phyloP scores from a whole-genome alignment of 805 yeast species.

The Nakazawaea ambrosiae region DNA sequence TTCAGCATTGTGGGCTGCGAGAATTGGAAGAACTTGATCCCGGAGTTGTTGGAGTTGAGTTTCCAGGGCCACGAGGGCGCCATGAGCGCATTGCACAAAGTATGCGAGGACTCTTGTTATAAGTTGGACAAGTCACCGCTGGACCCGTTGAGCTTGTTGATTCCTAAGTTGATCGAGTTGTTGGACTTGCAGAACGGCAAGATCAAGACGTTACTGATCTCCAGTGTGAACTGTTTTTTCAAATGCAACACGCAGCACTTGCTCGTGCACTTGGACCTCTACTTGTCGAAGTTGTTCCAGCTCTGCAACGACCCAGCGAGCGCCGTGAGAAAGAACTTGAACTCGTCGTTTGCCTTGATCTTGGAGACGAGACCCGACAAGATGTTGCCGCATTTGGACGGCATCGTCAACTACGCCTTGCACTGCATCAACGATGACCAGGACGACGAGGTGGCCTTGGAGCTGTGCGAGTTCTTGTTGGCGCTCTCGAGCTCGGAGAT shows the following conservation, averaged over 20 bases:
- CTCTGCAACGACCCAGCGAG: constrained; percentile 59
- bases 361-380: constrained; percentile 77
- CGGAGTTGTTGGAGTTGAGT: constrained; percentile 54
- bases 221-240: constrained; percentile 72
- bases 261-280: constrained; percentile 57
- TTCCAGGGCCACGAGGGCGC: constrained; percentile 60
- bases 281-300: constrained; percentile 54
- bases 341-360: constrained; percentile 65
- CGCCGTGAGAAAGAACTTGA: constrained; percentile 64
- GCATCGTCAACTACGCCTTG: constrained; percentile 78
- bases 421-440: constrained; percentile 58
- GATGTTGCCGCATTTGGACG: constrained; percentile 70
- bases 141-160: constrained; percentile 60
- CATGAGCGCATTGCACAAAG: constrained; percentile 72
- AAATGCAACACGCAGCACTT: constrained; percentile 63
- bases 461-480: constrained; percentile 88
- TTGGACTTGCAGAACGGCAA: constrained; percentile 30
- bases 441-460: constrained; percentile 75
- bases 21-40: constrained; percentile 71
- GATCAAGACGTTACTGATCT: constrained; percentile 56
- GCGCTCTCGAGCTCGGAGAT: constrained; percentile 60
- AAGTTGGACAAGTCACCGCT: constrained; percentile 61
- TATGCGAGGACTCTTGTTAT: constrained; percentile 81
- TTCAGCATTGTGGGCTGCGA: constrained; percentile 59
- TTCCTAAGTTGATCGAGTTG: constrained; percentile 57